Conservation (phyloP, 805 yeast species). For the Kuraishia ogatae region DNA sequence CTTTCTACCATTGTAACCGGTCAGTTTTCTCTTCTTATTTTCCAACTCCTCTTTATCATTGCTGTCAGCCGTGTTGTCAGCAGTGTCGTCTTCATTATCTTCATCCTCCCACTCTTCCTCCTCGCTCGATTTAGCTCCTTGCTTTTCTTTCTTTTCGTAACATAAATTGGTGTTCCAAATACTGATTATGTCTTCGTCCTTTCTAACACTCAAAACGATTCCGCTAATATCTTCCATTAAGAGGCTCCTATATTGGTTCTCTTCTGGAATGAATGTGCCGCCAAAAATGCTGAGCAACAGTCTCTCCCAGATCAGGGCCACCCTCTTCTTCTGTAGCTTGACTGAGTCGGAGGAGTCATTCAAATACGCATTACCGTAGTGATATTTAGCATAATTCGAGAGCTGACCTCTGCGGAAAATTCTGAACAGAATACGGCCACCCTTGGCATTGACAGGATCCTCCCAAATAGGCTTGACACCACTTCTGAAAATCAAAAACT, state of each 20-base stretch:
- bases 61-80: not conserved
- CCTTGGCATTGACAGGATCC: conserved; percentile 49
- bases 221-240: conserved; percentile 48
- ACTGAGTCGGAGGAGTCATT: conserved; percentile 7
- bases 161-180: conserved; percentile 53
- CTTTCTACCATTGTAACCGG: not conserved
- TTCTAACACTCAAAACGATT: conserved; percentile 47
- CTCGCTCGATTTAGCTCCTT: conserved; percentile 13
- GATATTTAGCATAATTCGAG: conserved; percentile 6
- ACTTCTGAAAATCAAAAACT: conserved; percentile 46
- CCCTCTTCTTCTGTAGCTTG: conserved; percentile 8
- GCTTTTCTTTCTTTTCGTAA: conserved; percentile 18
- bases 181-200: conserved; percentile 49
- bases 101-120: conserved; percentile 13
- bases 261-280: conserved; percentile 37
- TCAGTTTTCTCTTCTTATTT: not conserved
- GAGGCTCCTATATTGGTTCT: conserved; percentile 27
- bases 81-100: conserved; percentile 6
- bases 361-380: conserved; percentile 5
- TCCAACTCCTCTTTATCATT: not conserved
- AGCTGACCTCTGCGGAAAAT: conserved; percentile 25
- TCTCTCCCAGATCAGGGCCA: conserved; percentile 43
- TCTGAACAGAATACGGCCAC: conserved; percentile 58
- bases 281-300: conserved; percentile 42
- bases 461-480: conserved; percentile 65